Evolutionary conservation across 148 eudicot species (phyloP), one percentile per base, ranked within the genome.

Genomic region (Rhododendron ovatum): DNA sequence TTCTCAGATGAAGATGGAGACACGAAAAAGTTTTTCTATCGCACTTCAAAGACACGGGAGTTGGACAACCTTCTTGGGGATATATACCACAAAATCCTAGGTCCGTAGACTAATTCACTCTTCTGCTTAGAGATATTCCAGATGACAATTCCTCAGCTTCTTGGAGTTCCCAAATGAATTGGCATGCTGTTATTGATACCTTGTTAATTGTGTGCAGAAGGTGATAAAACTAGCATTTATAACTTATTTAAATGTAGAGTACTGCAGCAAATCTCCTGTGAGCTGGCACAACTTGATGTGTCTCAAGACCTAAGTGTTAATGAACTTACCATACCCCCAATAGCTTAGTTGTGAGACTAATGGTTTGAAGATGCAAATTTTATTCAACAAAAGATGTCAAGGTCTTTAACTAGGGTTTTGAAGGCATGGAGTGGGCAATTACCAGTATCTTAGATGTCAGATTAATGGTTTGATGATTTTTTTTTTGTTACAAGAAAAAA

Each of bases 381-480:
- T 63, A 84, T 78, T 59, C 30, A 41, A 28, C 55, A 75, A 59
- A 45, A 80, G 57, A 82, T 51, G n/a, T 4, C 80, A 80, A 80
- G 67, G 18, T 43, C 51, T 45, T 78, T 13, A 13, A 71, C 7
- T 61, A 82, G 30, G 41, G n/a, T 41, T 84, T 84, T 51, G 75
- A 87, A 96, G 98, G 95, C 90, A 97, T 97, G 98, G 99, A 95
- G 91, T 93, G 99, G 92, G 99, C 96, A 87, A 93, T 95, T 76
- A 93, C 71, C 35, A 84, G 28, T n/a, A n/a, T 41, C 61, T 22
- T 84, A 51, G 22, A 50, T 73, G 41, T 24, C 41, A 22, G 65
- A 14, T 28, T 69, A 8, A 71, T 5, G 39, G n/a, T 84, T 84
- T 55, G 80, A 22, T 55, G 50, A 74, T 73, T 35, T 71, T 14